Percentiles rank a stretch among this genome's conserved stretches.
Evolutionary conservation across 2,329 filamentous ascomycete genomes (phyloP).

Genomic region (Coniochaeta sp.): DNA sequence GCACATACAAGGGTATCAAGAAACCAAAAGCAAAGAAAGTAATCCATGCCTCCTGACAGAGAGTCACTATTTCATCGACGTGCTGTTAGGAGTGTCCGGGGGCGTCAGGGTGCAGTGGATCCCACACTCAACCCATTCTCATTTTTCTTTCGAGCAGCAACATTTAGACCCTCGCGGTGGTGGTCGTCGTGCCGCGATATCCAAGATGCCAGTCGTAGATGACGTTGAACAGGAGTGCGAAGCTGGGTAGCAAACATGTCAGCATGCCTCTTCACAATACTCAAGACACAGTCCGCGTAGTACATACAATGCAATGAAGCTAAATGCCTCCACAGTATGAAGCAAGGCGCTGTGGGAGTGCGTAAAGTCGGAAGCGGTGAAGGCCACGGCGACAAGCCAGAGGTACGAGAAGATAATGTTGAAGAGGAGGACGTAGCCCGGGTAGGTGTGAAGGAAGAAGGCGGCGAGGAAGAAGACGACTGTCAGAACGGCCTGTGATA

Average conservation of each 20-base stretch:
- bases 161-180: constrained; percentile 17
- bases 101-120: too few relatives aligned
- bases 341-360: constrained; percentile 13
- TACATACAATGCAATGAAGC: constrained; percentile 26
- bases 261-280: not conserved
- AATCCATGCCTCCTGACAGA: too few relatives aligned
- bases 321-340: constrained; percentile 24
- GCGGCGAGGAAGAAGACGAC: constrained; percentile 23
- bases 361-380: constrained; percentile 21
- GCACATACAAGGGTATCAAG: too few relatives aligned
- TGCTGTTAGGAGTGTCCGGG: too few relatives aligned
- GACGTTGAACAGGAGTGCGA: constrained; percentile 25
- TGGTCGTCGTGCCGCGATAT: constrained; percentile 15
- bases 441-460: constrained; percentile 20
- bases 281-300: not conserved
- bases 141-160: too few relatives aligned
- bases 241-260: constrained; percentile 12
- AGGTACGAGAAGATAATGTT: constrained; percentile 28
- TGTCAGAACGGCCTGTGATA: constrained; percentile 22
- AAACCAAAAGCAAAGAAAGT: too few relatives aligned
- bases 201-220: constrained; percentile 24
- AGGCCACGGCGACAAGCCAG: constrained; percentile 25
- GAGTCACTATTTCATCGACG: too few relatives aligned
- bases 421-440: constrained; percentile 21
- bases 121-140: too few relatives aligned